These are phyloP conservation scores for Amoebophrya sp. DNA, from an alignment of 169 alveolate genomes.

Conservation along the genomic window DNA sequence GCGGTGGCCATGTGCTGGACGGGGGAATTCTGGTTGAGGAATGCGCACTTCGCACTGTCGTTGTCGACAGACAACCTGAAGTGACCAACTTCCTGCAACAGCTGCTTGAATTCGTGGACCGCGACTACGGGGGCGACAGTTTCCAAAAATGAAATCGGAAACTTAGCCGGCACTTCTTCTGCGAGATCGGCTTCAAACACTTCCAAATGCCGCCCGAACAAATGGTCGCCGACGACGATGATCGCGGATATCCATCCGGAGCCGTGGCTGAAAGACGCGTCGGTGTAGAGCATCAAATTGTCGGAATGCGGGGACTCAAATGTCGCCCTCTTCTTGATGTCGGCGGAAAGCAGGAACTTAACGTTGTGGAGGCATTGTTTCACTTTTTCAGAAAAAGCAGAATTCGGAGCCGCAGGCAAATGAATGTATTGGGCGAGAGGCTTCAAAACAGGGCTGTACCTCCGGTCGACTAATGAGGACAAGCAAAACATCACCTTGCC, in stretches of 20 bases:
- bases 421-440: not conserved
- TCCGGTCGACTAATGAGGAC: not conserved
- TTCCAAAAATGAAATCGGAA: not conserved
- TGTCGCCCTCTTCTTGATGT: not conserved
- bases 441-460: not conserved
- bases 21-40: not conserved
- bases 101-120: too few species aligned
- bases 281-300: not conserved
- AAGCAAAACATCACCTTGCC: not conserved
- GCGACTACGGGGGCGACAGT: not conserved
- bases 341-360: not conserved
- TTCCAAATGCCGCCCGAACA: too few species aligned
- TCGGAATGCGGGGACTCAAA: not conserved
- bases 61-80: not conserved
- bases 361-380: not conserved
- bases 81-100: too few species aligned
- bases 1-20: not conserved
- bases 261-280: not conserved
- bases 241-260: not conserved
- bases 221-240: not conserved
- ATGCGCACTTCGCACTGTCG: not conserved
- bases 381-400: not conserved
- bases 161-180: too few species aligned
- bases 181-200: not conserved
- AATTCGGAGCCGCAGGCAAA: not conserved